Evolutionary conservation across 495 filamentous ascomycete species (phyloP), one percentile per base, ranked within the genome.

Genomic region (Podospora bellae-mahoneyi): DNA sequence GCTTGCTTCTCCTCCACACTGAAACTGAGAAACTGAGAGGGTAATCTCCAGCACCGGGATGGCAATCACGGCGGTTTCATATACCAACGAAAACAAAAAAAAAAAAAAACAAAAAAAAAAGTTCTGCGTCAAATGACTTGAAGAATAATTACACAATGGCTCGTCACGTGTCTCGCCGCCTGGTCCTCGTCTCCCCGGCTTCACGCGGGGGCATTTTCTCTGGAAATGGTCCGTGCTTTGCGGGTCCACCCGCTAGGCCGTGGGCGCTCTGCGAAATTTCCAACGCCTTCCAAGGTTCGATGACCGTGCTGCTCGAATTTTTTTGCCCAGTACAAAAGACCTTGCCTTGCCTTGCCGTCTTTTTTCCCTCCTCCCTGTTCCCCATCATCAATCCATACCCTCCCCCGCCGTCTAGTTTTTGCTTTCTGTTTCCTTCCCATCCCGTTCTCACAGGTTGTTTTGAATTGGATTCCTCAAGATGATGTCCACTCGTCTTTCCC

Each of bases 401-500:
- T 66, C 67, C 63, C 73, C 65, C 74, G 55, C 56, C 73, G 77
- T 69, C 71, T 71, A 68, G 74, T 76, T 77, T 74, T 70, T 72
- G 70, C 78, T 65, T 58, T 58, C 64, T 69, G 63, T 19, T 20
- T 58, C 23, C n/a, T 58, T 64, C 65, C 63, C 64, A 68, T 70
- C 67, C 65, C 63, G 73, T 75, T 68, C 76, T 70, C 55, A 73
- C 63, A 71, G 68, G 62, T 60, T 70, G 18, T 71, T 71, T 68
- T 79, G 75, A 71, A 75, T 67, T 78, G 66, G 30, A 63, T 76
- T 80, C 66, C 65, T 81, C 82, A 87, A 71, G 66, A 91, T 91
- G 89, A 78, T 91, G 78, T 81, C 89, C 64, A 78, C 87, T 74
- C 83, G 87, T 73, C 78, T 91, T 69, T 81, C 87, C 68, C 83